Conservation (phyloP, 139 green algal species). For the Pseudopediastrum boryanum region DNA sequence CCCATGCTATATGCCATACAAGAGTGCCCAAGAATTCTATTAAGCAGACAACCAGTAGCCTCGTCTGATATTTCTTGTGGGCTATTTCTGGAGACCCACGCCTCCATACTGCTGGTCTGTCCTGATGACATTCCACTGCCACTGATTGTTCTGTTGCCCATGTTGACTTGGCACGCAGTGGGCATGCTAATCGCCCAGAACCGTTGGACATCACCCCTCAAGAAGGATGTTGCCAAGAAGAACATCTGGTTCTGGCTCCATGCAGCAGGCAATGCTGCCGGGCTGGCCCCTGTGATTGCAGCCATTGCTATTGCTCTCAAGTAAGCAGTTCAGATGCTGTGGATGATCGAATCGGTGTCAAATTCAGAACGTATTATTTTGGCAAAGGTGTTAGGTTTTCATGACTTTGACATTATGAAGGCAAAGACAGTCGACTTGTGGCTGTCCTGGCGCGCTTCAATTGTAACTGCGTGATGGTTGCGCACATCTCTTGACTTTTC, state of each 20-base stretch:
- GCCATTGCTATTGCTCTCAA: slow-evolving; percentile 13
- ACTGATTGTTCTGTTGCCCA: too few relatives aligned
- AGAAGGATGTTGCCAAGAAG: background rate
- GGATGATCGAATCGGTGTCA: background rate
- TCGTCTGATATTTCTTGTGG: too few relatives aligned
- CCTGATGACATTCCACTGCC: too few relatives aligned
- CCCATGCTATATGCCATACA: too few relatives aligned
- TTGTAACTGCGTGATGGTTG: background rate
- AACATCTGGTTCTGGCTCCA: slow-evolving; percentile 20
- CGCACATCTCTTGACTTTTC: background rate
- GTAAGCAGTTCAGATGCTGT: background rate
- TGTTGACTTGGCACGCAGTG: too few relatives aligned
- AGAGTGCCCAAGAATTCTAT: too few relatives aligned
- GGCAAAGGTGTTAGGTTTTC: background rate
- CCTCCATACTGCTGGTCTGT: too few relatives aligned
- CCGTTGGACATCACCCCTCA: background rate
- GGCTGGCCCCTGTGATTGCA: slow-evolving; percentile 2
- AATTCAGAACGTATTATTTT: background rate
- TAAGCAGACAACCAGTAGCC: too few relatives aligned
- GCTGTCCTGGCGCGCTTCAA: background rate
- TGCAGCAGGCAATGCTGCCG: background rate
- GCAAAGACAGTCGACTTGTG: background rate
- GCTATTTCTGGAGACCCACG: too few relatives aligned
- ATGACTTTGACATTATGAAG: background rate
- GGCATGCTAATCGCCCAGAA: slow-evolving; percentile 4